These are phyloP conservation scores for Colletotrichum trifolii DNA, from an alignment of 2,329 filamentous ascomycete genomes.

Conservation along the genomic window DNA sequence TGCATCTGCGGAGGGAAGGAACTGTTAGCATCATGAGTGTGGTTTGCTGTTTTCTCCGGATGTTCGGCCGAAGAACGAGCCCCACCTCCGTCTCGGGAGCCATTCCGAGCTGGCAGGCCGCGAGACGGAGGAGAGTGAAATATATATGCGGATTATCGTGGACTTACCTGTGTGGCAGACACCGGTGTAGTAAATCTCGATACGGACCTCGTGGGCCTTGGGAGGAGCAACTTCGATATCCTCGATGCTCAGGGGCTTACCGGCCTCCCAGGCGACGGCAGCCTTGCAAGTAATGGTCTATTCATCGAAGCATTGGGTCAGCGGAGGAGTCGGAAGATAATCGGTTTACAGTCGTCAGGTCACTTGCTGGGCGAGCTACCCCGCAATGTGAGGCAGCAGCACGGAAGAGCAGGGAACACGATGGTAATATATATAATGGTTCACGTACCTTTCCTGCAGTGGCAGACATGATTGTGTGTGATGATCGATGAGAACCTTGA, in stretches of 20 bases:
- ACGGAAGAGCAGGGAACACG: conserved; percentile 10
- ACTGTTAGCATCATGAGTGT: no score
- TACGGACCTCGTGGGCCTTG: conserved; percentile 92
- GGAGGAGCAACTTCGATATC: conserved; percentile 93
- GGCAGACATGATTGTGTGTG: conserved; percentile 35
- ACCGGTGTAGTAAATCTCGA: conserved; percentile 96
- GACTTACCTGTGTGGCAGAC: conserved; percentile 93
- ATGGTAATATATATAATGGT: not conserved
- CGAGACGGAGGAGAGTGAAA: conserved; percentile 30
- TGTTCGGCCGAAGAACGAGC: not conserved
- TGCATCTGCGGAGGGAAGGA: conserved; percentile 69
- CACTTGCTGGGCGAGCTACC: conserved; percentile 24
- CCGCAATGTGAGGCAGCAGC: conserved; percentile 27
- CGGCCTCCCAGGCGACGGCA: conserved; percentile 96
- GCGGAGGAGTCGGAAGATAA: conserved; percentile 9
- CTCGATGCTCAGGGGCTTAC: conserved; percentile 88
- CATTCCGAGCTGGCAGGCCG: conserved; percentile 33
- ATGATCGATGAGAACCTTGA: conserved; percentile 37
- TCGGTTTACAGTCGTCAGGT: not conserved
- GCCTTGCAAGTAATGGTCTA: conserved; percentile 97
- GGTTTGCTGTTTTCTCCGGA: not conserved
- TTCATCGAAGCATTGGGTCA: conserved; percentile 23
- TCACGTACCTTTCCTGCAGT: conserved; percentile 38
- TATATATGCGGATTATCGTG: conserved; percentile 35
- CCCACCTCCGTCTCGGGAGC: not conserved